phyloP scores from a whole-genome alignment of 768 basidiomycete species.

The Boletus sp. region DNA sequence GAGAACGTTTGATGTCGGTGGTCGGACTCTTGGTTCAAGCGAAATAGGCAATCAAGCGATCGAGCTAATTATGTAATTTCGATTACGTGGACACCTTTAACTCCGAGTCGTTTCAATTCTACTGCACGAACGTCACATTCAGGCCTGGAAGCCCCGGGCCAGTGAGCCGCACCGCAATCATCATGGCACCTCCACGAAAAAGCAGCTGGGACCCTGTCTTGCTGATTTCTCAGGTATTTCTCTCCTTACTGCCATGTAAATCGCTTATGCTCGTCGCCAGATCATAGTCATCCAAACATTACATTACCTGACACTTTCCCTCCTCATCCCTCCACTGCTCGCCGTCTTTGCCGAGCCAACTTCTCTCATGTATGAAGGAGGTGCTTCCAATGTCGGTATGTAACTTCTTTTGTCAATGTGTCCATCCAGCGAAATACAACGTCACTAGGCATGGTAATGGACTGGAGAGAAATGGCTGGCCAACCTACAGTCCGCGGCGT shows the following conservation, averaged over 20 bases:
- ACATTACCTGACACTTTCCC: conserved; percentile 86
- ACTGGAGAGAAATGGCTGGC: conserved; percentile 96
- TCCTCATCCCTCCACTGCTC: conserved; percentile 81
- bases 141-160: neutral
- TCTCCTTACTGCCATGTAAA: neutral
- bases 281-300: conserved; percentile 91
- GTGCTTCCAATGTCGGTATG: conserved; percentile 76
- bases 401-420: conserved; percentile 3
- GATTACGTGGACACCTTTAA: conserved; percentile 12
- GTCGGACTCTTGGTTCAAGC: neutral
- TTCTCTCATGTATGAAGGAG: conserved; percentile 72
- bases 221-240: conserved; percentile 76
- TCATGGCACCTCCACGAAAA: conserved; percentile 40
- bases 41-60: conserved; percentile 12
- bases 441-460: conserved; percentile 81
- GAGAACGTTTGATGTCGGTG: neutral
- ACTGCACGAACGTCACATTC: neutral
- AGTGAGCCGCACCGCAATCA: neutral
- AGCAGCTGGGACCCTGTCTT: conserved; percentile 87
- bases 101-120: neutral
- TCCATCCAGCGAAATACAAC: conserved; percentile 1
- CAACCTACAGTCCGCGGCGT: conserved; percentile 69
- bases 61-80: conserved; percentile 8
- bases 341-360: conserved; percentile 69
- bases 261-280: conserved; percentile 39